Evolutionary conservation across 352 stramenopile genomes (phyloP).

Genomic region (Hyaloperonospora brassicae): DNA sequence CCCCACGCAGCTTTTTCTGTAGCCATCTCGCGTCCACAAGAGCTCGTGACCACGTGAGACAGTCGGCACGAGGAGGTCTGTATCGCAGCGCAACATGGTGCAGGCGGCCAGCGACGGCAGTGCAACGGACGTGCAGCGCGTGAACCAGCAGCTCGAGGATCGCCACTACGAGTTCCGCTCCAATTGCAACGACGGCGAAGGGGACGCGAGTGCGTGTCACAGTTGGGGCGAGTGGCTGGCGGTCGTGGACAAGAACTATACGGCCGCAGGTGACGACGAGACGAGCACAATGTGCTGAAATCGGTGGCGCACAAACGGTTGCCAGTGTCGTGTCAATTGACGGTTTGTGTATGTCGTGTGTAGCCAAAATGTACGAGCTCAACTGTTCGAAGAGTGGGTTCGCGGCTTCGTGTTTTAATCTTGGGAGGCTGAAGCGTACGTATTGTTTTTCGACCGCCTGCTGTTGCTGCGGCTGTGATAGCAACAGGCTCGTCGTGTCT

Average conservation of each 20-base stretch:
- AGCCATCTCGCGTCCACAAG: too few species aligned
- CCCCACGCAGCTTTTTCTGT: too few species aligned
- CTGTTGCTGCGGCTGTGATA: too few species aligned
- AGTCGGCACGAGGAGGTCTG: too few species aligned
- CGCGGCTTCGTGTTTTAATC: slow-evolving; percentile 80
- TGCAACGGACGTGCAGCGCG: slow-evolving; percentile 54
- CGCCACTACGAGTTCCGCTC: slow-evolving; percentile 84
- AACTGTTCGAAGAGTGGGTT: slow-evolving; percentile 82
- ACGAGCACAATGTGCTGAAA: too few species aligned
- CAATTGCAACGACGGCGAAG: slow-evolving; percentile 79
- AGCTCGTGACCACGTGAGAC: too few species aligned
- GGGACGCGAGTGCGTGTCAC: slow-evolving; percentile 79
- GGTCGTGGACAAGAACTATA: slow-evolving; percentile 84
- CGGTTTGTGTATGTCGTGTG: not conserved
- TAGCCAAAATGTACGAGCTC: slow-evolving; percentile 71
- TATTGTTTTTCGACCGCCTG: not conserved
- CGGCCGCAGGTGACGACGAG: slow-evolving; percentile 44
- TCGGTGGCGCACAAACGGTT: too few species aligned
- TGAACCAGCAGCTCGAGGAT: slow-evolving; percentile 82
- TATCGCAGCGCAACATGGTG: slow-evolving; percentile 20
- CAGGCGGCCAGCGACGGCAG: slow-evolving; percentile 35
- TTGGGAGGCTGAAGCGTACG: slow-evolving; percentile 72
- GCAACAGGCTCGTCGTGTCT: too few species aligned
- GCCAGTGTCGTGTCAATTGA: too few species aligned
- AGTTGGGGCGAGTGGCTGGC: slow-evolving; percentile 82